phyloP scores from a whole-genome alignment of 371 early-diverging fungal genomes.

The Umbelopsis sp. region DNA sequence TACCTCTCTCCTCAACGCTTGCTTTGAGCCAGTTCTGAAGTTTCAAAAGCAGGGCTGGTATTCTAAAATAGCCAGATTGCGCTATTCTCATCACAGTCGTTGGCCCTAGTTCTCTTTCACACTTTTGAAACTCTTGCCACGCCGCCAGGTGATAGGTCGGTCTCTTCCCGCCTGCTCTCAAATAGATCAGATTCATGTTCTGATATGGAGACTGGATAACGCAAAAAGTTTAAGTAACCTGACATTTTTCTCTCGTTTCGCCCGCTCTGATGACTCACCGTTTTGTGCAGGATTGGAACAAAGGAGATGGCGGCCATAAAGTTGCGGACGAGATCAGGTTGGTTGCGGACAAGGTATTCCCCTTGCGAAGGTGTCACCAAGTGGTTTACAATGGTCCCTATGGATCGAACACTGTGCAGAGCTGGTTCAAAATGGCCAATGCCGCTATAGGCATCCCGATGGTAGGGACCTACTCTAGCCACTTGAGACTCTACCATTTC shows the following conservation, averaged over 20 bases:
- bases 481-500: conserved; percentile 16
- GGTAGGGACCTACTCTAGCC: not conserved
- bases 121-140: conserved; percentile 16
- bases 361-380: not conserved
- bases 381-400: not conserved
- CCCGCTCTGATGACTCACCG: not conserved
- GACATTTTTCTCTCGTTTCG: not conserved
- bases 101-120: not conserved
- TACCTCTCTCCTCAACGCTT: conserved; percentile 9
- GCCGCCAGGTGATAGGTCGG: not conserved
- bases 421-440: conserved; percentile 4
- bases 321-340: conserved; percentile 12
- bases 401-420: conserved; percentile 4
- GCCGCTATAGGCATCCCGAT: not conserved
- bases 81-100: not conserved
- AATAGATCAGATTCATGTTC: conserved; percentile 2
- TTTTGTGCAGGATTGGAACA: conserved; percentile 7
- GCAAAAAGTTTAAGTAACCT: not conserved
- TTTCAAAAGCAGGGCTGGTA: not conserved
- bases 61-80: not conserved
- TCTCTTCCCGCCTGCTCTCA: not conserved
- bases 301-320: not conserved
- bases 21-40: not conserved
- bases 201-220: conserved; percentile 4
- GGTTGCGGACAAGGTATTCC: conserved; percentile 8